Percentiles rank a stretch among this genome's conserved stretches.
Conservation (phyloP, 1,139 yeast species). For the Kurtzmaniella quercitrusa region DNA sequence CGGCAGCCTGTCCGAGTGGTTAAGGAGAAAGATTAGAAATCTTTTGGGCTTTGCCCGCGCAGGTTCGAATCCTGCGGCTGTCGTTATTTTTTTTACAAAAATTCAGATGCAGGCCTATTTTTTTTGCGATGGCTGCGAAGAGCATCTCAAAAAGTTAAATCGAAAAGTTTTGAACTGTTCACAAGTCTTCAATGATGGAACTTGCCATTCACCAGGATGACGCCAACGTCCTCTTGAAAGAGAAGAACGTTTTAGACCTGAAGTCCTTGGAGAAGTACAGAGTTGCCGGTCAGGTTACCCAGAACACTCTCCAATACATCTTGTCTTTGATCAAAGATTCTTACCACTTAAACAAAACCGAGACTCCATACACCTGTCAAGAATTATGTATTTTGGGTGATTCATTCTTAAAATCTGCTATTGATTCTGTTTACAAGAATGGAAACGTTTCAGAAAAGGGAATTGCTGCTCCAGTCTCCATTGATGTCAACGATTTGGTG, state of each 20-base stretch:
- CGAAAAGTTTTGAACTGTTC: neutral
- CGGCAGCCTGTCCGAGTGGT: conserved; percentile 5
- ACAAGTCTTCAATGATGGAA: conserved; percentile 38
- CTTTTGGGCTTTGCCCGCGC: conserved; percentile 36
- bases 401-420: conserved; percentile 57
- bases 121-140: conserved; percentile 5
- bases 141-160: conserved; percentile 2
- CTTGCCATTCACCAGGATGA: conserved; percentile 67
- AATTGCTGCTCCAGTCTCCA: conserved; percentile 84
- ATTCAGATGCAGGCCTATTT: neutral
- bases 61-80: conserved; percentile 36
- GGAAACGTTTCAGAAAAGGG: conserved; percentile 68
- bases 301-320: conserved; percentile 71
- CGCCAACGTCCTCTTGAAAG: conserved; percentile 68
- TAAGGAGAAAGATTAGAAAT: conserved; percentile 16
- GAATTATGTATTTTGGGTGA: conserved; percentile 84
- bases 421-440: conserved; percentile 49
- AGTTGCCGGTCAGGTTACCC: conserved; percentile 88
- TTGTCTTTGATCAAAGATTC: conserved; percentile 64
- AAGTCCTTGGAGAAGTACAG: conserved; percentile 75
- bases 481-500: conserved; percentile 78
- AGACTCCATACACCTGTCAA: conserved; percentile 51
- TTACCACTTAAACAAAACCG: conserved; percentile 53
- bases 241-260: conserved; percentile 64
- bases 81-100: conserved; percentile 18